Conservation (phyloP, 768 basidiomycete species). For the Hygrophorus russula region DNA sequence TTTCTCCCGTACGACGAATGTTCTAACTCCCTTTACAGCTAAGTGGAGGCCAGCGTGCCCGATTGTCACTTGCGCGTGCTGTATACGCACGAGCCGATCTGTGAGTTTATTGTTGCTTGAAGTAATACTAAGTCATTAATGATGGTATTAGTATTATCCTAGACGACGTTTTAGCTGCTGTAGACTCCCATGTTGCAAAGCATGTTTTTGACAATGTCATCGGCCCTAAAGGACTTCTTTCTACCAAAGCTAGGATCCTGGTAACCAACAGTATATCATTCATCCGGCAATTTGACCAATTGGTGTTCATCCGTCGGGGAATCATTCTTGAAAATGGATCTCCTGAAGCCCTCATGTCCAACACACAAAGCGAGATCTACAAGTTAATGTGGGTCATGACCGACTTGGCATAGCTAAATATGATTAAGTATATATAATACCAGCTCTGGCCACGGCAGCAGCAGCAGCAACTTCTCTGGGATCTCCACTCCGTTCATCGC, state of each 20-base stretch:
- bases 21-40: conserved; percentile 27
- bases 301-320: conserved; percentile 69
- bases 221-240: conserved; percentile 73
- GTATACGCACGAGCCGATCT: conserved; percentile 89
- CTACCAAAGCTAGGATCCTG: conserved; percentile 72
- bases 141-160: conserved; percentile 47
- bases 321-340: conserved; percentile 71
- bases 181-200: conserved; percentile 77
- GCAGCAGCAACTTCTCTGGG: conserved; percentile 33
- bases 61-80: conserved; percentile 75
- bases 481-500: conserved; percentile 36
- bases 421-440: not conserved
- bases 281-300: conserved; percentile 62
- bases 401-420: not conserved
- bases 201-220: conserved; percentile 85
- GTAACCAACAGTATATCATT: conserved; percentile 88
- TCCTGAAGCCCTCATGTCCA: conserved; percentile 46
- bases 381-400: conserved; percentile 56
- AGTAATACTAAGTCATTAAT: not conserved
- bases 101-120: conserved; percentile 27
- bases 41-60: conserved; percentile 78
- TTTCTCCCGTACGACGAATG: not conserved
- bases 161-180: conserved; percentile 83
- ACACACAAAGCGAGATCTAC: conserved; percentile 53
- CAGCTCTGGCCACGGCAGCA: conserved; percentile 38